Conservation (phyloP, 768 basidiomycete genomes). For the Rhizopogon vulgaris region DNA sequence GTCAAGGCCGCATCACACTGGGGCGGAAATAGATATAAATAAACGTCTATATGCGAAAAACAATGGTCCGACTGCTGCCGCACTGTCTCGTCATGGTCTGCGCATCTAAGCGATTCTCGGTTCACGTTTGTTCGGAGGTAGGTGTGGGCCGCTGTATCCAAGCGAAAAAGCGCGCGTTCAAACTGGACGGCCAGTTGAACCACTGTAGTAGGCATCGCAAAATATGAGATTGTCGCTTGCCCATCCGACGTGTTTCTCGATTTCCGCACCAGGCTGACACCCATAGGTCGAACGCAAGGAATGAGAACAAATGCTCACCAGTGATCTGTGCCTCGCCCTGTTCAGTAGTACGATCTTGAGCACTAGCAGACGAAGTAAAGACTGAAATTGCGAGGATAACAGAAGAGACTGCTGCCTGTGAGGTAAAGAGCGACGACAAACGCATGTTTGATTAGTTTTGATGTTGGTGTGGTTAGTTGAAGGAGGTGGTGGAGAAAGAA, state of each 20-base stretch:
- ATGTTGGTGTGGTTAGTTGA: neutral
- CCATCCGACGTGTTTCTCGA: too few relatives aligned
- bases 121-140: neutral
- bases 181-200: neutral
- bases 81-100: neutral
- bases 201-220: neutral
- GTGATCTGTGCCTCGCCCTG: conserved; percentile 31
- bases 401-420: neutral
- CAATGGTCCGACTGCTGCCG: neutral
- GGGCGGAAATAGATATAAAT: neutral
- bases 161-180: neutral
- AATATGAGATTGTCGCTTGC: neutral
- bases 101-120: neutral
- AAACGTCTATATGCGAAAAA: neutral
- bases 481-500: neutral
- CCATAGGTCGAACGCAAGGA: neutral
- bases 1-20: too few relatives aligned
- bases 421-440: conserved; percentile 13
- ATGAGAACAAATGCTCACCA: conserved; percentile 18
- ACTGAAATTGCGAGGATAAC: conserved; percentile 5
- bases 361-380: conserved; percentile 1
- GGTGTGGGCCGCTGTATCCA: neutral
- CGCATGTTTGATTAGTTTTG: conserved; percentile 10
- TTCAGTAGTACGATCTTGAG: conserved; percentile 29
- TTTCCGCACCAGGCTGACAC: too few relatives aligned